Base-by-base conservation (phyloP, 1,284 basidiomycete species). In the Apiotrichum mycotoxinovorans region DNA sequence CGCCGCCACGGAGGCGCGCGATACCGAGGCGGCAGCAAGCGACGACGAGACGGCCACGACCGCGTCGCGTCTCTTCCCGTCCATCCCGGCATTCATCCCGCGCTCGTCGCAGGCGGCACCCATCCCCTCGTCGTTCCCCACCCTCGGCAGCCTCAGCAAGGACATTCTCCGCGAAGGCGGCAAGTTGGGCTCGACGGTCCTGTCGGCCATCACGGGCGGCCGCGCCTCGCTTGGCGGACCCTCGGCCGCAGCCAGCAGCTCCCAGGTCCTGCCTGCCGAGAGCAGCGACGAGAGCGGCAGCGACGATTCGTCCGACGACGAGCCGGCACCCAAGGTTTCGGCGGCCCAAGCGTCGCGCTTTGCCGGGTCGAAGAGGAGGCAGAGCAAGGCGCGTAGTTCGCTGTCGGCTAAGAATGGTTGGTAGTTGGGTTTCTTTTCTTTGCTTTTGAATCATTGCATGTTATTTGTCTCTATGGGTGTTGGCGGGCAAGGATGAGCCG, bases 91-190 rank as follows among this genome's bases (percentile, higher is more conserved):
- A 25, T 27, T 30, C 7, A 34, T 48, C 10, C 20, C 26, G 20
- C 43, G 49, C 26, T 20, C 37, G 5, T 40, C 56, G 20, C 46
- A 48, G 22, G 34, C 30, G 4, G 46, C 30, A 11, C 48, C 51
- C 14, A 23, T 48, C 22, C 46, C 44, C 22, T 38, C 57, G n/a
- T 51, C 48, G n/a, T 62, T 62, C 51, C 63, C 63, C 2, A 57
- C 58, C 1, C 48, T 64, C 1, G 40, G 47, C 20, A 38, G 35
- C 8, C 44, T 64, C 4, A 56, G 56, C 12, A 58, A 59, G 38
- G 60, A 64, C 3, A 25, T 47, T 1, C 48, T 64, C 15, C 50
- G 63, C 7, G 44, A 53, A 34, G 51, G 57, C 35, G 26, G 34
- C n/a, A 22, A 34, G 12, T 38, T 55, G 18, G 47, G 40, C n/a